Conservation (phyloP, 495 filamentous ascomycete species). For the Jackrogersella minutella region DNA sequence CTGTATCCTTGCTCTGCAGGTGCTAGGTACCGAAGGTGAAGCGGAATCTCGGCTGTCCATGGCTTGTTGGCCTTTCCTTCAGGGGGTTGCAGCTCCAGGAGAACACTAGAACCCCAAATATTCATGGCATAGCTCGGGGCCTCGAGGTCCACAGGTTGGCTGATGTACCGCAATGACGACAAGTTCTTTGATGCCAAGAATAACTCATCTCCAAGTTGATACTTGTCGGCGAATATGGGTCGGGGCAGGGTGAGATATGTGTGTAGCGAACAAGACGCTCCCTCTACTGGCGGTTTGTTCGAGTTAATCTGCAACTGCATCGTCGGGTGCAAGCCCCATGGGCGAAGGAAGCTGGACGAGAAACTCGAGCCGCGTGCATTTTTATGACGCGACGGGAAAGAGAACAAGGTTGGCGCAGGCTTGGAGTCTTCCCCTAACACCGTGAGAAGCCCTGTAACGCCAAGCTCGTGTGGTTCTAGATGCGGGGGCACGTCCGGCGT, state of each 20-base stretch:
- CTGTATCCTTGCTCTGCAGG: slow-evolving; percentile 62
- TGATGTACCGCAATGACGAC: slow-evolving; percentile 68
- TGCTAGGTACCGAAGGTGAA: slow-evolving; percentile 86
- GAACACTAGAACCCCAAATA: slow-evolving; percentile 80
- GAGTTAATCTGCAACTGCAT: slow-evolving; percentile 66
- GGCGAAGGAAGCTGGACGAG: slow-evolving; percentile 65
- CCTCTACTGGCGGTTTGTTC: slow-evolving; percentile 49
- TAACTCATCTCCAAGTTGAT: slow-evolving; percentile 77
- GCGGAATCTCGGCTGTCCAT: slow-evolving; percentile 81
- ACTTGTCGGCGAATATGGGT: slow-evolving; percentile 83
- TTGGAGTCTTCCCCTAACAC: slow-evolving; percentile 78
- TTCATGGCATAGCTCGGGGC: slow-evolving; percentile 82
- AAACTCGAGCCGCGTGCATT: slow-evolving; percentile 61
- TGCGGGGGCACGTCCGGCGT: slow-evolving; percentile 66
- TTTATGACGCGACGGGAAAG: slow-evolving; percentile 85
- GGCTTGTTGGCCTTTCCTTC: slow-evolving; percentile 36
- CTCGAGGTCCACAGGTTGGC: slow-evolving; percentile 90
- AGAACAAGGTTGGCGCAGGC: slow-evolving; percentile 76
- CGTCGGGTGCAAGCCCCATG: slow-evolving; percentile 88
- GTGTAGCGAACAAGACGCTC: slow-evolving; percentile 71
- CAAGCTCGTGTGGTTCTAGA: slow-evolving; percentile 73
- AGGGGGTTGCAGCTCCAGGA: slow-evolving; percentile 76
- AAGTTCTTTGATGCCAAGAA: slow-evolving; percentile 82
- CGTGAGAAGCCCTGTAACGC: slow-evolving; percentile 78
- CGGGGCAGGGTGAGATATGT: slow-evolving; percentile 89